These are phyloP conservation scores for Tricholoma sp. DNA, from an alignment of 768 basidiomycete genomes.

Conservation along the genomic window DNA sequence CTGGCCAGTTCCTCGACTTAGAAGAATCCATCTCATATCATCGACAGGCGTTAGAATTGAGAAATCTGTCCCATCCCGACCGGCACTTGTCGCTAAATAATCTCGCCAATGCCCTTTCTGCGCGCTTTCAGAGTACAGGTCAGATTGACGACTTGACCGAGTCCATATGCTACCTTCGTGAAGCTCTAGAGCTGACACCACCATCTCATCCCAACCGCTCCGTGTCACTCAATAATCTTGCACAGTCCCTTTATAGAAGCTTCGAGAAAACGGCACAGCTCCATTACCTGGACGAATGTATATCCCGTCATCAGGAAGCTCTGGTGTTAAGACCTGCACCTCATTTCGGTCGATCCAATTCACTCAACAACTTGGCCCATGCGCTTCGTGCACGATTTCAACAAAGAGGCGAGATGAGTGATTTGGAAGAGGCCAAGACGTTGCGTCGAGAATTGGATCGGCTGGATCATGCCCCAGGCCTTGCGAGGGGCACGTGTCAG, in stretches of 20 bases:
- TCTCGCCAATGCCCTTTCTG: no score
- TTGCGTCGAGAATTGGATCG: neutral
- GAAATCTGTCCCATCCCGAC: neutral
- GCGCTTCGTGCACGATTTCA: conserved; percentile 7
- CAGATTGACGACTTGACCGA: conserved; percentile 9
- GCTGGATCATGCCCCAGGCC: no score
- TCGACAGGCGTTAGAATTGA: conserved; percentile 5
- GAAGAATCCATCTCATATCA: conserved; percentile 7
- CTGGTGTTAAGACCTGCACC: neutral
- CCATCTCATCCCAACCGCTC: conserved; percentile 5
- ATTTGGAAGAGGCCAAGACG: neutral
- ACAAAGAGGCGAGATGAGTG: neutral
- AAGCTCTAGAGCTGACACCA: conserved; percentile 10
- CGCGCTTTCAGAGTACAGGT: conserved; percentile 1
- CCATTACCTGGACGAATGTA: conserved; percentile 7
- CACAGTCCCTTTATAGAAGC: neutral
- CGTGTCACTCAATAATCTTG: conserved; percentile 9
- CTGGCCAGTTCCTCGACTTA: neutral
- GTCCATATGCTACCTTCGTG: conserved; percentile 10
- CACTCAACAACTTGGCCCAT: conserved; percentile 12
- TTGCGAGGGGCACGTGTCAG: no score
- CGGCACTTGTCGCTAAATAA: no score
- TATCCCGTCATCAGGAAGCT: conserved; percentile 6
- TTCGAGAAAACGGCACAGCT: neutral
- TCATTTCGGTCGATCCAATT: neutral